Evolutionary conservation across 148 eudicot genomes (phyloP), one percentile per base, ranked within the genome.

Genomic region (Rhododendron mucronatum): DNA sequence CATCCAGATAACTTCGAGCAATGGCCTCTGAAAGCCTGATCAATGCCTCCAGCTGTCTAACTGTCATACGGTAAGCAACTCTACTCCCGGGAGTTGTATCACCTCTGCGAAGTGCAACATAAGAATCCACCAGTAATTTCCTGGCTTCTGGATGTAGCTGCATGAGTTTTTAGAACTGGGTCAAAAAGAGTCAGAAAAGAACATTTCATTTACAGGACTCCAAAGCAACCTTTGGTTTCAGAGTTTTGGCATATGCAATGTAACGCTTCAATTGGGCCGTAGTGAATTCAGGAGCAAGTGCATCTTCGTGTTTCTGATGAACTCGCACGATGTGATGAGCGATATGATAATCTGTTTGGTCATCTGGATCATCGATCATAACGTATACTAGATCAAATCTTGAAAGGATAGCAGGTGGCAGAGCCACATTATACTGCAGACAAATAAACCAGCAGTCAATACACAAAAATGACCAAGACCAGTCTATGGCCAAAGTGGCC

Each of bases 301-400:
- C 98, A 7, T 89, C 98, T 91, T 97, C 99, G 78, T 87, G 95
- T 91, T 90, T 97, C 91, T 97, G 99, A 89, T 93, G 99, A 83
- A 97, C 98, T 88, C 98, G 90, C 84, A 97, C 98, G 63, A 97
- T 95, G 87, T 97, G 99, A 86, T 92, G 95, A 80, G 99, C 99
- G 80, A 95, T 97, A 85, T 92, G 98, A 87, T 97, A 95, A 93
- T 97, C 99, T 76, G 92, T 92, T 90, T 93, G 94, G 87, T 97
- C 99, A 77, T 97, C 99, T 55, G 99, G 99, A 79, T 97, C 99
- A 89, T 97, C 99, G 78, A 97, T 95, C 99, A 97, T 97, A 69
- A 97, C 94, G 86, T 97, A 97, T 39, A 97, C 99, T 89, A 97
- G 92, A 92, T 97, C 99, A 90, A 97, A 97, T 86, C 99, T 97